Evolutionary conservation across 495 filamentous ascomycete species (phyloP), one percentile per base, ranked within the genome.

Genomic region (Talaromyces nanjingensis): DNA sequence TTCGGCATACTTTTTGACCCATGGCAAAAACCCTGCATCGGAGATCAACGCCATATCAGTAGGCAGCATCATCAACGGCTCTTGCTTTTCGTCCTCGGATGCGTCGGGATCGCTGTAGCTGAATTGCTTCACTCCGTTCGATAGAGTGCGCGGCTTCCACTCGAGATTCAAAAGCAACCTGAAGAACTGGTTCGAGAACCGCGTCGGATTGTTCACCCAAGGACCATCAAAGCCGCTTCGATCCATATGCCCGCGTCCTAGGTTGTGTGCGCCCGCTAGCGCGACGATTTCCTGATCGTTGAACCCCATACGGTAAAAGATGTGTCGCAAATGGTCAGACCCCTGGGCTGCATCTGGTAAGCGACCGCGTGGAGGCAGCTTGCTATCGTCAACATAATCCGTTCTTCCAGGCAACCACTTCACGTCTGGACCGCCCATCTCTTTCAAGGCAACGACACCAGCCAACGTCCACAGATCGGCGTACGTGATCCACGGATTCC

Each of bases 231-330:
- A 88, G 12, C 85, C 86, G 39, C 77, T 82, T 16, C 84, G 79
- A 67, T 87, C 83, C n/a, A 63, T 70, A 67, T 87, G 84, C 69
- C 83, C 86, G n/a, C 85, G 76, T 1, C 84, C 84, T 5, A 87
- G 73, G 63, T 81, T 87, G 65, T 87, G 84, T 62, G 84, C 86
- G n/a, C 86, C 84, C 11, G 76, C 66, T 68, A 87, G 64, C 24
- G 83, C 85, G 3, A 88, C 85, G 55, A 87, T 86, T 72, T 88
- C 84, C 68, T 81, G 82, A 66, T 88, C 83, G 65, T 80, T 78
- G 74, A 87, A 87, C n/a, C 85, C 83, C 85, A 87, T 87, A 25
- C 83, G 79, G 68, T 81, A 75, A 71, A 87, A 87, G 69, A 88
- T 79, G 65, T 71, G 72, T 2, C 85, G 78, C 56, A 88, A 66